Evolutionary conservation across 2,329 filamentous ascomycete genomes (phyloP).

Genomic region (Hypoxylon sp.): DNA sequence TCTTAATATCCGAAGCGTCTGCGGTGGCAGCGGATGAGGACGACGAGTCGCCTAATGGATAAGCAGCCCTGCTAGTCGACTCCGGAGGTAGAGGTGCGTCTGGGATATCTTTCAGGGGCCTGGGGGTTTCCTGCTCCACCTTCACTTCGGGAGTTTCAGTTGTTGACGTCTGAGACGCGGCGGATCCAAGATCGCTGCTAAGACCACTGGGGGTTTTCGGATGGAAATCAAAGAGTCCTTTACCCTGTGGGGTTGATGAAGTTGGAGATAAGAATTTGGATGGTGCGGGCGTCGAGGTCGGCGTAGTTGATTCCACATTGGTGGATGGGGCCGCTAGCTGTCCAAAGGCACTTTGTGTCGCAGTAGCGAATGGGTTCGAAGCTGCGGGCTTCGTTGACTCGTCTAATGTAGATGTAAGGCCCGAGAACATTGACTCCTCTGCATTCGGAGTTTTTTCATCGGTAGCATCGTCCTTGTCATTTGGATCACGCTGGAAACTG

Average conservation of each 20-base stretch:
- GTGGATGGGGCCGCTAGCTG: conserved; percentile 36
- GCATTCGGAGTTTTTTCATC: conserved; percentile 48
- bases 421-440: conserved; percentile 68
- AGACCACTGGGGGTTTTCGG: conserved; percentile 44
- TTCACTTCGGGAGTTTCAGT: conserved; percentile 55
- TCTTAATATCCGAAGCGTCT: conserved; percentile 46
- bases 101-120: conserved; percentile 47
- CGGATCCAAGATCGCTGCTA: conserved; percentile 43
- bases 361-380: conserved; percentile 49
- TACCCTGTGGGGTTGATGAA: conserved; percentile 52
- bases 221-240: conserved; percentile 55
- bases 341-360: conserved; percentile 42
- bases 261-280: conserved; percentile 59
- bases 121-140: conserved; percentile 54
- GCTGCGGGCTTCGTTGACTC: conserved; percentile 58
- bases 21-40: conserved; percentile 64
- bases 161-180: conserved; percentile 42
- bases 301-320: conserved; percentile 59
- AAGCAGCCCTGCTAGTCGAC: conserved; percentile 66
- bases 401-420: conserved; percentile 70
- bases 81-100: conserved; percentile 66
- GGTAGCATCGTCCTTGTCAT: conserved; percentile 69
- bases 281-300: conserved; percentile 65
- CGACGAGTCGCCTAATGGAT: conserved; percentile 64
- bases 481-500: conserved; percentile 75